These are phyloP conservation scores for Akanthomyces lecanii DNA, from an alignment of 2,329 filamentous ascomycete species.

Conservation along the genomic window DNA sequence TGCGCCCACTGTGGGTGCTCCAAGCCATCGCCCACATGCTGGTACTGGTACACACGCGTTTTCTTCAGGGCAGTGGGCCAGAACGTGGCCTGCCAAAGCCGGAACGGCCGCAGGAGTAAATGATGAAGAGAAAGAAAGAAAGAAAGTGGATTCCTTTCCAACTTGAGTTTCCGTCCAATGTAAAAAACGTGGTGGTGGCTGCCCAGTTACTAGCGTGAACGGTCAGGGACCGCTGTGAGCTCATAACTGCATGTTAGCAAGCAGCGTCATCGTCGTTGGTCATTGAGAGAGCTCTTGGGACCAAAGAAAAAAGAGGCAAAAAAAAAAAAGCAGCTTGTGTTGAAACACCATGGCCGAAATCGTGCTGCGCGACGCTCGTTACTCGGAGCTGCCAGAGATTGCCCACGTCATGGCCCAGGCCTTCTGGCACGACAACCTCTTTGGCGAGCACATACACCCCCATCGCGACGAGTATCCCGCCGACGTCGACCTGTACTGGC, in stretches of 20 bases:
- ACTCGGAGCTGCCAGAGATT: conserved; percentile 26
- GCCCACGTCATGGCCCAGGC: conserved; percentile 29
- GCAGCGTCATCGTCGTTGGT: background rate
- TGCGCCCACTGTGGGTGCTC: background rate
- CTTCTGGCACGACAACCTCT: conserved; percentile 33
- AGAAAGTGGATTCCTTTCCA: background rate
- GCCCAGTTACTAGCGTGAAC: background rate
- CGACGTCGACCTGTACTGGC: conserved; percentile 30
- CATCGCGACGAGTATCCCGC: conserved; percentile 28
- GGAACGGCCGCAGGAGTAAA: conserved; percentile 17
- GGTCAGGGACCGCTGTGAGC: background rate
- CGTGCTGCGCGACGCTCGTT: conserved; percentile 20
- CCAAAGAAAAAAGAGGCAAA: background rate
- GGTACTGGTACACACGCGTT: background rate
- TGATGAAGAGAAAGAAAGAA: background rate
- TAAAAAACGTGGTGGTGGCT: background rate
- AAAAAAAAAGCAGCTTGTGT: too few species aligned
- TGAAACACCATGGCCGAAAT: conserved; percentile 2
- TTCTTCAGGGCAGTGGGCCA: background rate
- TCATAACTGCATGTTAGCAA: background rate
- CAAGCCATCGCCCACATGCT: background rate
- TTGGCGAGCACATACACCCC: conserved; percentile 33
- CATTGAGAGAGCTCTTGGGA: too few species aligned
- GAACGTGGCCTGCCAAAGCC: background rate
- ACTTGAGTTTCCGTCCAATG: background rate